Evolutionary conservation across 768 basidiomycete genomes (phyloP).

Genomic region (Suillus placidus): DNA sequence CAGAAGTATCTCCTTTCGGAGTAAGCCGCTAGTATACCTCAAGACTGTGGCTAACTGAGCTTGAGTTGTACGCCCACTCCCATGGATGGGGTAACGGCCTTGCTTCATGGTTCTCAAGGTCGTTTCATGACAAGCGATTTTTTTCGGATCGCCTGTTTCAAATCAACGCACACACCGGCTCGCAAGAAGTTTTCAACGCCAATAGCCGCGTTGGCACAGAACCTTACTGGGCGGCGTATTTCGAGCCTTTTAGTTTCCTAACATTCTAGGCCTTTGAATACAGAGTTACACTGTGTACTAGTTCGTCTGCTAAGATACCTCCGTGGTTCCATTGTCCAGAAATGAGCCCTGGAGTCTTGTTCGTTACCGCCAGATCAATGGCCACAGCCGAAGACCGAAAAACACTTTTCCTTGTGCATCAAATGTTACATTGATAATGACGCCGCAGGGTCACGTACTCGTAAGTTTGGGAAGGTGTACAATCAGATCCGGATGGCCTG

Average conservation of each 20-base stretch:
- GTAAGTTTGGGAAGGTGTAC: neutral
- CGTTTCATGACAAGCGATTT: neutral
- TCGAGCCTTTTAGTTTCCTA: neutral
- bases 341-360: neutral
- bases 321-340: neutral
- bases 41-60: constrained; percentile 2
- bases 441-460: constrained; percentile 4
- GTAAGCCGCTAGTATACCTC: constrained; percentile 1
- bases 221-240: neutral
- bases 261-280: constrained; percentile 1
- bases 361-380: constrained; percentile 8
- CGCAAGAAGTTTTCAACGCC: neutral
- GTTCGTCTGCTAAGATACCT: neutral
- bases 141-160: neutral
- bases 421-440: neutral
- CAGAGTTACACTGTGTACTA: neutral
- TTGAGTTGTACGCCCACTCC: neutral
- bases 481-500: constrained; percentile 1
- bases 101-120: neutral
- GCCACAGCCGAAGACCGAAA: constrained; percentile 7
- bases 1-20: constrained; percentile 6
- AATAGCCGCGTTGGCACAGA: neutral
- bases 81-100: constrained; percentile 6
- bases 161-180: constrained; percentile 1
- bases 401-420: neutral